phyloP scores from a whole-genome alignment of 1,139 yeast species.

The Scheffersomyces titani region DNA sequence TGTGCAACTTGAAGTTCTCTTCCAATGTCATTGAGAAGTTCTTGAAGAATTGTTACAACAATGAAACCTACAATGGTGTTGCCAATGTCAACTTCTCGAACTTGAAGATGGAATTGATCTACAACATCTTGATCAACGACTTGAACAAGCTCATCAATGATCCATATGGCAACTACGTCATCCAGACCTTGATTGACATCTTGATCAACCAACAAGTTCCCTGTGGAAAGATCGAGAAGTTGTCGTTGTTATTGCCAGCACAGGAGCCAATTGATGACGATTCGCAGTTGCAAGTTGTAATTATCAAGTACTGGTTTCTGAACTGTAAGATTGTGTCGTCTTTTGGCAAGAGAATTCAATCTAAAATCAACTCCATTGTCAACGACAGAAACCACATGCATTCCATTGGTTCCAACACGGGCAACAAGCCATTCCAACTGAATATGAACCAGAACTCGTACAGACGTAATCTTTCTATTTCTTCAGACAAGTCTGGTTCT shows the following conservation, averaged over 20 bases:
- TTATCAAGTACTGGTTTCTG: conserved; percentile 45
- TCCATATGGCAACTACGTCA: conserved; percentile 29
- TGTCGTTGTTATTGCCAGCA: conserved; percentile 25
- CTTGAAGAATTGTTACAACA: conserved; percentile 43
- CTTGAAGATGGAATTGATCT: conserved; percentile 41
- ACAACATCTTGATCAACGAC: conserved; percentile 34
- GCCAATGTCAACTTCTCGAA: conserved; percentile 18
- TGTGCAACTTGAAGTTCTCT: conserved; percentile 47
- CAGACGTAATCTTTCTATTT: not conserved
- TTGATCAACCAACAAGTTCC: conserved; percentile 33
- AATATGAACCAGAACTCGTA: not conserved
- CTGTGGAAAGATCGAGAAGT: conserved; percentile 17
- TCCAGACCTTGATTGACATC: conserved; percentile 39
- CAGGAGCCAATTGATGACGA: conserved; percentile 9
- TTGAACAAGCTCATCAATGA: conserved; percentile 48
- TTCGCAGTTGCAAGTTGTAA: conserved; percentile 25
- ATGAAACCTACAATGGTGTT: conserved; percentile 23
- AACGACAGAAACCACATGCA: conserved; percentile 7
- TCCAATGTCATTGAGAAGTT: conserved; percentile 50
- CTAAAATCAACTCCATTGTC: conserved; percentile 41
- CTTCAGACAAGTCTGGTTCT: not conserved
- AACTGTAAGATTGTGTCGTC: conserved; percentile 46
- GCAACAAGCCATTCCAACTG: not conserved
- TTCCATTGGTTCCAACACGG: not conserved
- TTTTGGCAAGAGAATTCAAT: conserved; percentile 50